Evolutionary conservation across 2,329 filamentous ascomycete species (phyloP), one percentile per base, ranked within the genome.

Genomic region (Pseudogymnoascus sp.): DNA sequence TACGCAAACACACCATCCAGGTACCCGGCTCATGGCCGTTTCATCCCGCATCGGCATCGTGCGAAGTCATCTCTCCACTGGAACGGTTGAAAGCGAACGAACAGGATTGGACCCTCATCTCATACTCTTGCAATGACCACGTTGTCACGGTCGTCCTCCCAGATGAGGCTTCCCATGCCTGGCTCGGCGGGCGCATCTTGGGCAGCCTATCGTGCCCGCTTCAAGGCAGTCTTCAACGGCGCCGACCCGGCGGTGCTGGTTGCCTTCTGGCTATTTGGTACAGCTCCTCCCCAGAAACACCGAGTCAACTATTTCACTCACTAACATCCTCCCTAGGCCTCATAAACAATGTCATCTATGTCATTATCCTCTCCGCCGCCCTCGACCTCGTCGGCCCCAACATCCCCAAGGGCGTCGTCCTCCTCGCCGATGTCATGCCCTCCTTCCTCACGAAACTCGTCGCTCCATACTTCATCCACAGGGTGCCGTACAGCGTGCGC

Each of bases 261-360:
- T 60, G 90, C 93, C 28, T 97, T 97, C 72, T 97, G 93, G 93
- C 81, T 97, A 1, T 96, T 97, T 72, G 93, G 93, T 97, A 79
- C 69, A 76, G 67, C 38, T 21, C 16, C 28, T 62, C 1, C 31
- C 42, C 46, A n/a, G 11, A 42, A 46, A 21, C 28, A 16, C 56
- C 37, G 14, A n/a, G 21, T 31, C 1, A 23, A 42, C 16, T 34
- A 65, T 64, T 34, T 65, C 62, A 10, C 31, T 21, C 12, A 7
- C 21, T 14, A 59, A 18, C 50, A 40, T n/a, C 5, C 2, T 25
- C n/a, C 1, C n/a, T 56, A 93, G 91, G 91, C 61, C 79, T 95
- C 16, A 95, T 97, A 74, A 97, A 99, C 77, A 97, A 97, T 78
- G 91, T 97, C 69, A 89, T 97, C 77, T 97, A 97, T 77, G 93